Evolutionary conservation across 2,329 filamentous ascomycete species (phyloP), one percentile per base, ranked within the genome.

Genomic region (Xylariomycetidae sp.): DNA sequence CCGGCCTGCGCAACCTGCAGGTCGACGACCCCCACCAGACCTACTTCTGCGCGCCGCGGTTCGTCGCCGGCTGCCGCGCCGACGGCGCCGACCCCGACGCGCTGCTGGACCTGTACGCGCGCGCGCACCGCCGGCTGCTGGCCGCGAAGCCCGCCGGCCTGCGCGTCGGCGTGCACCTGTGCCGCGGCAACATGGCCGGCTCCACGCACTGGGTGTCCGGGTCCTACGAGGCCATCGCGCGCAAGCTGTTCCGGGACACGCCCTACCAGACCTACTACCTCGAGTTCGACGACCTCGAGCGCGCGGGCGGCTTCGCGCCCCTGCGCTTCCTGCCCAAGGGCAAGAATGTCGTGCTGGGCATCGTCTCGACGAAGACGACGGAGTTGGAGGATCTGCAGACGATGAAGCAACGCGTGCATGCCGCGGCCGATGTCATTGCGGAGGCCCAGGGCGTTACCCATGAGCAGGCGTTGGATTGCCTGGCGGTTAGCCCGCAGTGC

Each of bases 91-190:
- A 80, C 29, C 32, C 46, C 2, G 68, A 73, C 39, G 68, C 25
- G 37, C 43, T 76, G 44, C 65, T 81, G 27, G 71, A 76, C 46
- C 67, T 73, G 19, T 82, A 82, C 53, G 69, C 79, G 46, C 65
- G 68, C 43, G 70, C 76, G 44, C 79, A 80, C 60, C 80, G 79
- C 49, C 68, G 70, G 48, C 70, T 71, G 46, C 64, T 78, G 43
- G 57, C 59, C 23, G 64, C 63, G 45, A 63, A 69, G 12, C 73
- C 74, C 1, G 49, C 56, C 3, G 76, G 77, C 42, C 64, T 81
- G 60, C 75, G 78, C 43, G 57, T 77, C 12, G 77, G 77, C n/a
- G 70, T 81, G 19, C 77, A 81, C 52, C 57, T 81, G 26, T 81
- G 77, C 60, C 61, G 55, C 9, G 57, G 56, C 10, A 52, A 72